These are phyloP conservation scores for Cyberlindnera japonica DNA, from an alignment of 805 yeast species.

Conservation along the genomic window DNA sequence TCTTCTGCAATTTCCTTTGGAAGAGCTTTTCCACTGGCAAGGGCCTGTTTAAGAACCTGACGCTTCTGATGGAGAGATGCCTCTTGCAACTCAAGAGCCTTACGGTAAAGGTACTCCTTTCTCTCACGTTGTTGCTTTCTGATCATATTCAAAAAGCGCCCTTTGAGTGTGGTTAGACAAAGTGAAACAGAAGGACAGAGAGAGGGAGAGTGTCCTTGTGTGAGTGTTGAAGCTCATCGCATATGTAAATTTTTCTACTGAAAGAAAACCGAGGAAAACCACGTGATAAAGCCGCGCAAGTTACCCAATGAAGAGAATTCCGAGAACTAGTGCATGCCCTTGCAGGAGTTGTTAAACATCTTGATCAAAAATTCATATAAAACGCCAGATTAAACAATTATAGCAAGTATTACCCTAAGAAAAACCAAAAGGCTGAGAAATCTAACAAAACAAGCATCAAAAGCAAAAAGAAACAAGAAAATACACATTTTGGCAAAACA, in stretches of 20 bases:
- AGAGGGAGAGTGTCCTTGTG: not conserved
- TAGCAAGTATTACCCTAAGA: not conserved
- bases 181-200: not conserved
- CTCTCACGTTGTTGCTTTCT: conserved; percentile 96
- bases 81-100: conserved; percentile 87
- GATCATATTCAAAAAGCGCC: conserved; percentile 19
- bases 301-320: too few species aligned
- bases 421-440: not conserved
- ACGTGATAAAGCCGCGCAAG: too few species aligned
- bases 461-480: not conserved
- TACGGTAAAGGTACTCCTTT: conserved; percentile 86
- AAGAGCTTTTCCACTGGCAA: conserved; percentile 87
- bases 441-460: not conserved
- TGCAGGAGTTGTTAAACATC: too few species aligned
- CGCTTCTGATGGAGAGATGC: conserved; percentile 81
- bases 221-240: not conserved
- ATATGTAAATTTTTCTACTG: not conserved
- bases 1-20: conserved; percentile 92
- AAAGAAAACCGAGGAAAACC: not conserved
- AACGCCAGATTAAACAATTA: not conserved
- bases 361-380: not conserved
- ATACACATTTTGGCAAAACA: conserved; percentile 3
- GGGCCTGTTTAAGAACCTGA: conserved; percentile 78
- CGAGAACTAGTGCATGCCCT: too few species aligned
- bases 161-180: not conserved